A percentile compares a stretch with the other conserved stretches of the same genome.
Conservation (phyloP, 345 rosid genomes). For the Populus ilicifolia region DNA sequence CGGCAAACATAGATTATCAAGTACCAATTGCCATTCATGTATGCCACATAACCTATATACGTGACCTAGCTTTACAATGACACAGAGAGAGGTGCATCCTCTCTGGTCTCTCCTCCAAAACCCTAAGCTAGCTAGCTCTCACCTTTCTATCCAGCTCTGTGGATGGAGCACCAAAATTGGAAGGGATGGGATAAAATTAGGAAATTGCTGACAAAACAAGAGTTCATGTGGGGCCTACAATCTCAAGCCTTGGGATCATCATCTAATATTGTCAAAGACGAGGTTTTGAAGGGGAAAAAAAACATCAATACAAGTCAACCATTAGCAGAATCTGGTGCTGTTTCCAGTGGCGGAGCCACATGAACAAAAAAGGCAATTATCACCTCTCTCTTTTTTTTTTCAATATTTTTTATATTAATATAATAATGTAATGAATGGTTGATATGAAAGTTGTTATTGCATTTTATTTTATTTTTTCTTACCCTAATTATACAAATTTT, state of each 20-base stretch:
- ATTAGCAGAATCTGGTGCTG: conserved; percentile 23
- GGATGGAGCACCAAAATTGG: not conserved
- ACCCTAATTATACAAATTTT: no score
- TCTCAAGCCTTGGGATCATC: not conserved
- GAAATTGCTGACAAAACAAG: not conserved
- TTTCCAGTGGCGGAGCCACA: not conserved
- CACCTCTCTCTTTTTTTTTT: no score
- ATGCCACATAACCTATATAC: not conserved
- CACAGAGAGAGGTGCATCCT: not conserved
- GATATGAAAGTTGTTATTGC: no score
- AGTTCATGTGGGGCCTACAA: not conserved
- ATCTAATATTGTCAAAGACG: no score
- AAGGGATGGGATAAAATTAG: not conserved
- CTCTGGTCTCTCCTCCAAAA: not conserved
- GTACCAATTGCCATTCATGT: conserved; percentile 21
- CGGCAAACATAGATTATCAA: conserved; percentile 21
- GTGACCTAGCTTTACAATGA: not conserved
- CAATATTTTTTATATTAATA: no score
- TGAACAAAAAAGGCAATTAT: no score
- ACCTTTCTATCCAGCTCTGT: not conserved
- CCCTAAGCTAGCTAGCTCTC: not conserved
- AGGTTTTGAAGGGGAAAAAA: no score
- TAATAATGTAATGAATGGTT: no score
- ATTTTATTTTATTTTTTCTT: no score
- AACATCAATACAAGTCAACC: conserved; percentile 1